Conservation (phyloP, 306 rosid species). For the Citrullus mucosospermus region DNA sequence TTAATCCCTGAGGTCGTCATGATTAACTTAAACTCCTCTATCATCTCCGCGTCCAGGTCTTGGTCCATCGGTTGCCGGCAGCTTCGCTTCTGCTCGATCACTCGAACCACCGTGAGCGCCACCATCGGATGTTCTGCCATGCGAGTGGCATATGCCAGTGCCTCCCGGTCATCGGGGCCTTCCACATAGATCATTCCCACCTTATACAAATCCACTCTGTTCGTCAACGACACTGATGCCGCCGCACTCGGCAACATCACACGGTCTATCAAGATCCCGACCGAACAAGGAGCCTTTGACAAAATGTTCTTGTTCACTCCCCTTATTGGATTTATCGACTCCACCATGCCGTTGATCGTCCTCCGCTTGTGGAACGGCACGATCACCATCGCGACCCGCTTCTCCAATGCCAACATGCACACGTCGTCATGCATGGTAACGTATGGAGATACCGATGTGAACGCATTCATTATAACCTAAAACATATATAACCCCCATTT, state of each 20-base stretch:
- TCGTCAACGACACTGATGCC: background rate
- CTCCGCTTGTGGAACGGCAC: slow-evolving; percentile 38
- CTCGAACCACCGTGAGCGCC: slow-evolving; percentile 7
- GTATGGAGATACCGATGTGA: slow-evolving; percentile 39
- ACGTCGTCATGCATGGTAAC: slow-evolving; percentile 56
- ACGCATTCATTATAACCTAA: slow-evolving; percentile 15
- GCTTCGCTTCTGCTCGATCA: background rate
- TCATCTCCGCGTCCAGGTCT: slow-evolving; percentile 14
- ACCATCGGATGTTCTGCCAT: slow-evolving; percentile 11
- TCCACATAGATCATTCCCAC: slow-evolving; percentile 33
- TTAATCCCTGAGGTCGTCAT: background rate
- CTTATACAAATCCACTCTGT: background rate
- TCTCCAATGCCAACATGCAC: slow-evolving; percentile 31
- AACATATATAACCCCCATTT: background rate
- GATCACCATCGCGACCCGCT: slow-evolving; percentile 27
- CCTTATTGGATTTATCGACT: slow-evolving; percentile 10
- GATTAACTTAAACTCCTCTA: slow-evolving; percentile 15
- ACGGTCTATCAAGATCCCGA: slow-evolving; percentile 41
- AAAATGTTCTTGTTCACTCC: slow-evolving; percentile 40
- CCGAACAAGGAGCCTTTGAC: slow-evolving; percentile 35
- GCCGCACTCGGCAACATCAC: background rate
- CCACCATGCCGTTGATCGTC: background rate
- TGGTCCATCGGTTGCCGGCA: background rate
- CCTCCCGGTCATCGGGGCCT: slow-evolving; percentile 61
- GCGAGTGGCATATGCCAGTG: slow-evolving; percentile 10